Evolutionary conservation across 805 yeast species (phyloP).

Genomic region (Ogataea pilisensis): DNA sequence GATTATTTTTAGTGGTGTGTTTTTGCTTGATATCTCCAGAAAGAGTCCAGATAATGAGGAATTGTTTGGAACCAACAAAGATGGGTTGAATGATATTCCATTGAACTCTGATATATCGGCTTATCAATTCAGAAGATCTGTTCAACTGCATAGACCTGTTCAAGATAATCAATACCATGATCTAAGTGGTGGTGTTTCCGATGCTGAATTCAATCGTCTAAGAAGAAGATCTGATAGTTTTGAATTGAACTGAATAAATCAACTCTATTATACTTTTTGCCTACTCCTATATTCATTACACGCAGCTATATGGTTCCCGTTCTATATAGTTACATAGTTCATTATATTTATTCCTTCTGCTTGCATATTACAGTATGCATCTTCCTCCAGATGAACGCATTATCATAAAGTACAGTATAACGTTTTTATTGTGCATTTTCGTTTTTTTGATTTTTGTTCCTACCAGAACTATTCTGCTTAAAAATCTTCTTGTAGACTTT

Average conservation of each 20-base stretch:
- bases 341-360: too few species aligned
- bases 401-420: too few species aligned
- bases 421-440: too few species aligned
- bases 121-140: conserved; percentile 69
- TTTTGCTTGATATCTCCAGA: conserved; percentile 72
- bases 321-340: too few species aligned
- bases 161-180: conserved; percentile 21
- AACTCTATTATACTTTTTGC: too few species aligned
- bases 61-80: conserved; percentile 41
- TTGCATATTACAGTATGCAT: too few species aligned
- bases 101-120: conserved; percentile 78
- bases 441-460: too few species aligned
- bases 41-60: conserved; percentile 48
- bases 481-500: too few species aligned
- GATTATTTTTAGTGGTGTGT: conserved; percentile 85
- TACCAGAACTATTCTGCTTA: too few species aligned
- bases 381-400: too few species aligned
- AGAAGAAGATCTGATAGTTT: conserved; percentile 61
- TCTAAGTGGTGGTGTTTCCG: conserved; percentile 19
- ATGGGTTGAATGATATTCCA: conserved; percentile 59
- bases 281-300: too few species aligned
- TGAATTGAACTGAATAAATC: conserved; percentile 43
- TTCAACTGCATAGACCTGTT: conserved; percentile 52
- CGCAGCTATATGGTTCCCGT: too few species aligned
- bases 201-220: conserved; percentile 47